Conservation (phyloP, 2,329 filamentous ascomycete species). For the Microdochium trichocladiopsis region DNA sequence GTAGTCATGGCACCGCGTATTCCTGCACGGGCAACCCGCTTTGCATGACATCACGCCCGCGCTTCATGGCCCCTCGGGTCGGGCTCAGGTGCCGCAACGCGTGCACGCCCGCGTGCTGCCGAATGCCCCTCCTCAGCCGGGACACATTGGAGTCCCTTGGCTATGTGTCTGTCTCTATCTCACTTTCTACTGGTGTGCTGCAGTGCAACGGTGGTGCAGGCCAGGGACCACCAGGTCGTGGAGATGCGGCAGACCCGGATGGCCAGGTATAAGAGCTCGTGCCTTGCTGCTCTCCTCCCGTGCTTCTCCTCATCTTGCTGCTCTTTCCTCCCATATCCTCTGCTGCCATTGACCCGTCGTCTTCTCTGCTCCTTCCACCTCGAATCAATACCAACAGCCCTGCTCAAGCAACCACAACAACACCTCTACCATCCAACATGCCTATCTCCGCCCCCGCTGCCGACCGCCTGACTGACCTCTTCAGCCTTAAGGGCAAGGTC, state of each 20-base stretch:
- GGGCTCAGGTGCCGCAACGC: too few species aligned
- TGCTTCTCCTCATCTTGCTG: neutral
- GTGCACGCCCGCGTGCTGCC: too few species aligned
- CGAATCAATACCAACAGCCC: neutral
- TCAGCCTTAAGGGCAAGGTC: conserved; percentile 67
- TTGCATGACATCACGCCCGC: neutral
- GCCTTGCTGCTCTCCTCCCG: neutral
- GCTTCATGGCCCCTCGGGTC: too few species aligned
- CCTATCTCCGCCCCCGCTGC: conserved; percentile 50
- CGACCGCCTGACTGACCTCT: conserved; percentile 54
- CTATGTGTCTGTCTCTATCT: too few species aligned
- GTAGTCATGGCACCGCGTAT: neutral
- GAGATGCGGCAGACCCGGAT: too few species aligned
- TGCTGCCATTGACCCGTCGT: neutral
- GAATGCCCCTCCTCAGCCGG: too few species aligned
- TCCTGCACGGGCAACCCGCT: neutral
- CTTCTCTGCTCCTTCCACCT: neutral
- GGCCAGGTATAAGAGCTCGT: neutral
- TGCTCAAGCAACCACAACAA: conserved; percentile 1
- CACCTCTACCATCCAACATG: conserved; percentile 30
- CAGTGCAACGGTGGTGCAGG: too few species aligned
- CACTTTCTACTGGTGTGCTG: too few species aligned
- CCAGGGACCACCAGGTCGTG: too few species aligned
- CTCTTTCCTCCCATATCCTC: neutral
- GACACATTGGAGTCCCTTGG: too few species aligned